Evolutionary conservation across 2,329 filamentous ascomycete genomes (phyloP), one percentile per base, ranked within the genome.

Genomic region (Arthrobotrys megalospora): DNA sequence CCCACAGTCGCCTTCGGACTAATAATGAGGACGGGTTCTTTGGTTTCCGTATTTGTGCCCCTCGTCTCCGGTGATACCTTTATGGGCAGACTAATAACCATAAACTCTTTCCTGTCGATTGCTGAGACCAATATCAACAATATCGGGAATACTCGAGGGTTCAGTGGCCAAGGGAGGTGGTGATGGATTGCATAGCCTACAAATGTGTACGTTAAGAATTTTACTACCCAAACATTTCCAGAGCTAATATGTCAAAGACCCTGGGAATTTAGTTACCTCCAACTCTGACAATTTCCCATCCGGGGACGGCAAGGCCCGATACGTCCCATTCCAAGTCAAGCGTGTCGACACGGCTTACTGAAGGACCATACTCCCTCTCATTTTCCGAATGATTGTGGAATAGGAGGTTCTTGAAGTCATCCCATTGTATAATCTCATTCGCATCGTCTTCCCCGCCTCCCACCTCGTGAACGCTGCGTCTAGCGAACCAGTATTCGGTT

Each of bases 101-200:
- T 58, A 32, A 78, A 71, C n/a, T 78, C 73, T 16, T 53, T 68
- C 21, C 10, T 63, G 3, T 52, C 52, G 24, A 28, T 45, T 19
- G 73, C 66, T 8, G 38, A 62, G 8, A 38, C 67, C 11, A 67
- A n/a, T 24, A 78, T 36, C 16, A 68, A 32, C 12, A 78, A 24
- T 7, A 78, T 71, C 1, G 73, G 73, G 36, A 78, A 78, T 8
- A 78, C 73, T 8, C 73, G 58, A 50, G 66, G 47, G 24, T 36
- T 78, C 47, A 78, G 28, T 11, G 73, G 73, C 73, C 73, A 78
- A 2, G 73, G 73, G 3, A 78, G 16, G 8, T 78, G 73, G n/a
- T 71, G 67, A 24, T 78, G 73, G 21, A 78, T 65, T 2, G 60
- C 73, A 41, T 78, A 78, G 12, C 60, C 73, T 78, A 53, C 11